Percentiles rank a stretch among this genome's conserved stretches.
These are phyloP conservation scores for Herpetospermum pedunculosum DNA, from an alignment of 306 rosid species.

Conservation along the genomic window DNA sequence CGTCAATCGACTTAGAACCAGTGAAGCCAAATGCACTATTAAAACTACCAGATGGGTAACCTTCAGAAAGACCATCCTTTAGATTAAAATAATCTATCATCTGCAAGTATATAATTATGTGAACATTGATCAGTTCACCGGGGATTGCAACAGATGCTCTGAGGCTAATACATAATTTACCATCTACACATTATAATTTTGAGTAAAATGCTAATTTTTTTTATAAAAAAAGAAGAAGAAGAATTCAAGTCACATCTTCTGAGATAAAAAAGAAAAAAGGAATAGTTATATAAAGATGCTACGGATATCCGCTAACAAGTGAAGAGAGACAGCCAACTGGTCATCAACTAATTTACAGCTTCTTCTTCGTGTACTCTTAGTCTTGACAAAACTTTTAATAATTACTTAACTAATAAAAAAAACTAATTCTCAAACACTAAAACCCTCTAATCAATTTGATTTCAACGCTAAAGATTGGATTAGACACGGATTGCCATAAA, in stretches of 20 bases:
- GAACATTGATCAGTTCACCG: neutral
- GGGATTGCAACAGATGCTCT: neutral
- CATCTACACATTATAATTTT: neutral
- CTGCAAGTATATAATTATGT: conserved; percentile 28
- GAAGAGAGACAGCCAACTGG: neutral
- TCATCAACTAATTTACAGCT: neutral
- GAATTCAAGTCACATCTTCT: neutral
- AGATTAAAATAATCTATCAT: conserved; percentile 78
- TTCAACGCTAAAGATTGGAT: too few relatives aligned
- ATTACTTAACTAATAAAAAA: neutral
- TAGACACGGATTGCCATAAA: too few relatives aligned
- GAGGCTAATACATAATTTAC: neutral
- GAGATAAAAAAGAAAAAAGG: neutral
- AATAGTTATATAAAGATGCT: neutral
- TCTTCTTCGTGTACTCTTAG: neutral
- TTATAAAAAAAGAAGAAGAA: neutral
- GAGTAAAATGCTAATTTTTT: neutral
- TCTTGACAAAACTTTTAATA: neutral
- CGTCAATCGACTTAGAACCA: conserved; percentile 63
- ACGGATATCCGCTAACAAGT: neutral
- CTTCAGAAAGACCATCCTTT: conserved; percentile 48
- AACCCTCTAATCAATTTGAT: too few relatives aligned
- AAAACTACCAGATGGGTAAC: conserved; percentile 70
- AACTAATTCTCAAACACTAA: too few relatives aligned
- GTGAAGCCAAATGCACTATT: conserved; percentile 84